phyloP scores from a whole-genome alignment of 2,329 filamentous ascomycete species.

The Exserohilum turcica region DNA sequence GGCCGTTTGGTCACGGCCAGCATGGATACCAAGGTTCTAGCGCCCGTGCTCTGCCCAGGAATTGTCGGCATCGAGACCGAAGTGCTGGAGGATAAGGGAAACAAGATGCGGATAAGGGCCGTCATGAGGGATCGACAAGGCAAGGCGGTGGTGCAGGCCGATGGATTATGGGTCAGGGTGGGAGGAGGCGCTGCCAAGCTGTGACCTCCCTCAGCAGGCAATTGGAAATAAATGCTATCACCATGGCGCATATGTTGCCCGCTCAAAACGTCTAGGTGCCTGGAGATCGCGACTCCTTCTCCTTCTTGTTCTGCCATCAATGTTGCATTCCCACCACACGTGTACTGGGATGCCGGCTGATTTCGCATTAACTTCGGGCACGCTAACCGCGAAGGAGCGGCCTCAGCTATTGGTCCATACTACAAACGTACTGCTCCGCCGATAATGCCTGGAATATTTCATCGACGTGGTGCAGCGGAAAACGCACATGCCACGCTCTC shows the following conservation, averaged over 20 bases:
- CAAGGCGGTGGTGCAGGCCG: slow-evolving; percentile 25
- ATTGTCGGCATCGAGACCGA: slow-evolving; percentile 33
- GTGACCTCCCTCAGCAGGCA: slow-evolving; percentile 4
- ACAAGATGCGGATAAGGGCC: slow-evolving; percentile 28
- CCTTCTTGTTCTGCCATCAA: slow-evolving; percentile 5
- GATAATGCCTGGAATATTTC: slow-evolving; percentile 18
- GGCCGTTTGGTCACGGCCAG: slow-evolving; percentile 29
- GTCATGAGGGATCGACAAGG: slow-evolving; percentile 34
- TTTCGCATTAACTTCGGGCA: slow-evolving; percentile 13
- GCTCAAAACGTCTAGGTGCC: background rate
- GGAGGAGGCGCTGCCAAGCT: slow-evolving; percentile 24
- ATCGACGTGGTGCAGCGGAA: slow-evolving; percentile 9
- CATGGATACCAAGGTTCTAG: slow-evolving; percentile 29
- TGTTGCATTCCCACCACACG: slow-evolving; percentile 13
- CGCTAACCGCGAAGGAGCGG: slow-evolving; percentile 15
- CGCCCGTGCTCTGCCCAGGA: slow-evolving; percentile 30
- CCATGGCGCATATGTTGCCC: background rate
- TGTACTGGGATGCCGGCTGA: slow-evolving; percentile 17
- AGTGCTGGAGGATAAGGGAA: slow-evolving; percentile 23
- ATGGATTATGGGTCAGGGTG: slow-evolving; percentile 30
- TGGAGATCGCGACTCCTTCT: background rate
- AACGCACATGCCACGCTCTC: slow-evolving; percentile 17
- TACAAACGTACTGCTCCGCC: slow-evolving; percentile 13
- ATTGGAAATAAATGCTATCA: background rate
- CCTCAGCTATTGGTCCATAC: slow-evolving; percentile 17